These are phyloP conservation scores for Pythium monospermum DNA, from an alignment of 352 stramenopile species.

Conservation along the genomic window DNA sequence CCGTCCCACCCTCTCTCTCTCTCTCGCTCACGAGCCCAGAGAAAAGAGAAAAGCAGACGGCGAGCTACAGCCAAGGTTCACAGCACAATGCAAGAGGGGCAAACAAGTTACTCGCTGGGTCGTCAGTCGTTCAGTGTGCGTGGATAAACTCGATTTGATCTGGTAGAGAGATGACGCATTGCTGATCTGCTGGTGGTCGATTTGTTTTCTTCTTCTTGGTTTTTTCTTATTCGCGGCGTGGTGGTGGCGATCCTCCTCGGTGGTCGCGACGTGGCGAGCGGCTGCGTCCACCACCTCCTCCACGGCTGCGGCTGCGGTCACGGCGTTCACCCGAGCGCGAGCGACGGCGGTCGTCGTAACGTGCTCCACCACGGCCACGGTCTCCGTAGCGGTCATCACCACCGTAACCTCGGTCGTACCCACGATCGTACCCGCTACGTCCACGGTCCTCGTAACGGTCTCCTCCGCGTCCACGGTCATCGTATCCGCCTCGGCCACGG, in stretches of 20 bases:
- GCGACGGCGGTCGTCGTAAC: constrained; percentile 20
- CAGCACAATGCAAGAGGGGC: background rate
- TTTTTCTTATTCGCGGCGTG: constrained; percentile 61
- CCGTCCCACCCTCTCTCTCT: constrained; percentile 5
- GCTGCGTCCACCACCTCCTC: constrained; percentile 41
- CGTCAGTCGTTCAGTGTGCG: too few species aligned
- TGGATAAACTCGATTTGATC: too few species aligned
- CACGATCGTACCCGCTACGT: constrained; percentile 10
- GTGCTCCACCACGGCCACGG: constrained; percentile 17
- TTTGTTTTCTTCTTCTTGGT: too few species aligned
- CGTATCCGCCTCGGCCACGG: constrained; percentile 20
- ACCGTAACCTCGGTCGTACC: constrained; percentile 18
- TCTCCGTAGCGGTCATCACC: constrained; percentile 23
- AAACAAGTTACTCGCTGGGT: background rate
- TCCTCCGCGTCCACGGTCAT: constrained; percentile 18
- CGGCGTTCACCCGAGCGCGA: constrained; percentile 22
- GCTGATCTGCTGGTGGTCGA: too few species aligned
- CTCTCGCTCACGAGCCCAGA: constrained; percentile 9
- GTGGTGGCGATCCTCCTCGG: constrained; percentile 26
- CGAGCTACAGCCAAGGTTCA: constrained; percentile 5
- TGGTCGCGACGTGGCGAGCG: constrained; percentile 33
- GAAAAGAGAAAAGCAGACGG: constrained; percentile 1
- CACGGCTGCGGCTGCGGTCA: constrained; percentile 35
- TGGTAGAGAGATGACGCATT: too few species aligned
- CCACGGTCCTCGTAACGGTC: constrained; percentile 10